phyloP scores from a whole-genome alignment of 805 yeast genomes.

The Yamadazyma laniorum region DNA sequence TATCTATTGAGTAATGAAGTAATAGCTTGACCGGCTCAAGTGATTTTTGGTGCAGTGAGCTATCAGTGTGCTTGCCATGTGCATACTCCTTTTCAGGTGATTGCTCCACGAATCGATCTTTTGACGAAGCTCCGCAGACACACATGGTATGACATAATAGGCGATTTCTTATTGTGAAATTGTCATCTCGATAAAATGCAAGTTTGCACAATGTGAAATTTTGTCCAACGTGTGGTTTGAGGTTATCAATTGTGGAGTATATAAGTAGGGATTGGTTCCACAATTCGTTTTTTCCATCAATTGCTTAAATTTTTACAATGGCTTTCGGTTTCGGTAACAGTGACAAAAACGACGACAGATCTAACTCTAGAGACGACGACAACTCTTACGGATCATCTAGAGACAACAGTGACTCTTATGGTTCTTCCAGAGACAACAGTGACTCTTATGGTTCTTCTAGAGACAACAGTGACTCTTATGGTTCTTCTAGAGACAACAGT shows the following conservation, averaged over 20 bases:
- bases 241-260: too few species aligned
- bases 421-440: constrained; percentile 14
- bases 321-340: constrained; percentile 35
- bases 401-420: constrained; percentile 16
- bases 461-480: constrained; percentile 17
- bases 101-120: too few species aligned
- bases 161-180: background rate
- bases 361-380: constrained; percentile 14
- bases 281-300: background rate
- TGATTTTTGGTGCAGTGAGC: too few species aligned
- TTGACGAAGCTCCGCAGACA: too few species aligned
- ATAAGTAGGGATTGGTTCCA: too few species aligned
- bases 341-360: constrained; percentile 9
- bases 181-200: background rate
- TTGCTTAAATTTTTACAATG: constrained; percentile 17
- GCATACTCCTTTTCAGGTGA: too few species aligned
- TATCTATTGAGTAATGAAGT: too few species aligned
- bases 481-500: constrained; percentile 14
- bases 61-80: too few species aligned
- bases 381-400: constrained; percentile 3
- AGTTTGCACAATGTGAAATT: background rate
- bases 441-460: constrained; percentile 17
- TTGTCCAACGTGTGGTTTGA: background rate
- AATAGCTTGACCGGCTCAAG: too few species aligned
- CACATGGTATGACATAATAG: background rate